A percentile compares a stretch with the other conserved stretches of the same genome.
phyloP scores from a whole-genome alignment of 495 filamentous ascomycete genomes.

The Neurospora sp. region DNA sequence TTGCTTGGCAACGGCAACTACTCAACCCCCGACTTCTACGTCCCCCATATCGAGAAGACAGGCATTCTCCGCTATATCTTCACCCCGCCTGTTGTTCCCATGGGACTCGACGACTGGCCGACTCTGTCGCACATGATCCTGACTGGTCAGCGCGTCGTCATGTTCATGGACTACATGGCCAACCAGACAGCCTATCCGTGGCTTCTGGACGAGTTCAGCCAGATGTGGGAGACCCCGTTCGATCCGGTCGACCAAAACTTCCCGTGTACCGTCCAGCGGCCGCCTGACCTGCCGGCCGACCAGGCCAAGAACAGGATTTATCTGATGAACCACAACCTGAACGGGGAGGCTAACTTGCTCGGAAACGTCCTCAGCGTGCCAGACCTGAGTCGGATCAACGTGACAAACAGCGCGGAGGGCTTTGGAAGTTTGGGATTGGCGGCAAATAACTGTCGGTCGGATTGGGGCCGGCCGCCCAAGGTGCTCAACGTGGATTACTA shows the following conservation, averaged over 20 bases:
- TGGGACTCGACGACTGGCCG: constrained; percentile 72
- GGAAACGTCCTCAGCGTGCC: constrained; percentile 61
- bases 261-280: constrained; percentile 61
- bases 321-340: constrained; percentile 89
- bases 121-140: constrained; percentile 73
- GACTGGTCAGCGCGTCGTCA: constrained; percentile 38
- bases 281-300: constrained; percentile 45
- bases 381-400: constrained; percentile 52
- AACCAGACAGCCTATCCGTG: constrained; percentile 69
- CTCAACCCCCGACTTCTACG: constrained; percentile 33
- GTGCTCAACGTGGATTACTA: constrained; percentile 89
- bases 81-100: constrained; percentile 54
- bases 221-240: constrained; percentile 70
- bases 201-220: constrained; percentile 63
- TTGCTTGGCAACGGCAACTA: constrained; percentile 78
- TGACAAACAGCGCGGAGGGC: constrained; percentile 59
- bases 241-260: constrained; percentile 52
- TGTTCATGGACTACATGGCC: constrained; percentile 69
- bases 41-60: constrained; percentile 46
- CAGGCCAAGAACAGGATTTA: constrained; percentile 58
- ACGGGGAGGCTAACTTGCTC: constrained; percentile 55
- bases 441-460: constrained; percentile 53
- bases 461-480: constrained; percentile 68
- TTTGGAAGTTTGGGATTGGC: constrained; percentile 62
- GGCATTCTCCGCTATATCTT: constrained; percentile 65